Conservation (phyloP, 2,329 filamentous ascomycete genomes). For the Fusarium transvaalense region DNA sequence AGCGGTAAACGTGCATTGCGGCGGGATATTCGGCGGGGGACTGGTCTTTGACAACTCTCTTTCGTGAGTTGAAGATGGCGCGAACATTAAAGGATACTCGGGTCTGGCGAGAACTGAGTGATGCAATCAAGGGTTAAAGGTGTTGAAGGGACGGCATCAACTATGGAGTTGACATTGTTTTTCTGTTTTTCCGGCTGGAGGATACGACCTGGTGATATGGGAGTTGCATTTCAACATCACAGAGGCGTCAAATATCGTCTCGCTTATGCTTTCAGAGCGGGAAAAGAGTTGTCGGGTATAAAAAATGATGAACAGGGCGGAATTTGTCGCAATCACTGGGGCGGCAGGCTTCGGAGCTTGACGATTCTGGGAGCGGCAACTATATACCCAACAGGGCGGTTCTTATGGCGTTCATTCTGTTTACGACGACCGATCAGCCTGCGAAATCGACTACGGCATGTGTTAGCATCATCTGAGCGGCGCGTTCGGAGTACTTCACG, state of each 20-base stretch:
- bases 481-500: slow-evolving; percentile 40
- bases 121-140: slow-evolving; percentile 38
- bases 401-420: slow-evolving; percentile 42
- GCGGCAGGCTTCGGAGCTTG: slow-evolving; percentile 32
- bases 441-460: slow-evolving; percentile 41
- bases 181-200: slow-evolving; percentile 41
- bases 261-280: slow-evolving; percentile 40
- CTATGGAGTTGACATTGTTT: slow-evolving; percentile 47
- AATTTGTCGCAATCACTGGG: slow-evolving; percentile 21
- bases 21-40: slow-evolving; percentile 32
- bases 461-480: slow-evolving; percentile 40
- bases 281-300: slow-evolving; percentile 34
- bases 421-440: slow-evolving; percentile 36
- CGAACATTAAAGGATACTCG: slow-evolving; percentile 30
- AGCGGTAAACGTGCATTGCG: slow-evolving; percentile 44
- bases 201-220: slow-evolving; percentile 41
- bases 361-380: slow-evolving; percentile 35
- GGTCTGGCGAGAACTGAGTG: slow-evolving; percentile 40
- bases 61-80: slow-evolving; percentile 19
- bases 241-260: slow-evolving; percentile 44
- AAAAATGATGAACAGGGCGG: slow-evolving; percentile 34
- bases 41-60: slow-evolving; percentile 23
- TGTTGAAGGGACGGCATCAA: slow-evolving; percentile 45
- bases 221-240: slow-evolving; percentile 49
- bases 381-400: slow-evolving; percentile 47